A percentile compares a stretch with the other conserved stretches of the same genome.
Evolutionary conservation across 2,329 filamentous ascomycete species (phyloP).

Genomic region (Cordyceps cateniannulata): DNA sequence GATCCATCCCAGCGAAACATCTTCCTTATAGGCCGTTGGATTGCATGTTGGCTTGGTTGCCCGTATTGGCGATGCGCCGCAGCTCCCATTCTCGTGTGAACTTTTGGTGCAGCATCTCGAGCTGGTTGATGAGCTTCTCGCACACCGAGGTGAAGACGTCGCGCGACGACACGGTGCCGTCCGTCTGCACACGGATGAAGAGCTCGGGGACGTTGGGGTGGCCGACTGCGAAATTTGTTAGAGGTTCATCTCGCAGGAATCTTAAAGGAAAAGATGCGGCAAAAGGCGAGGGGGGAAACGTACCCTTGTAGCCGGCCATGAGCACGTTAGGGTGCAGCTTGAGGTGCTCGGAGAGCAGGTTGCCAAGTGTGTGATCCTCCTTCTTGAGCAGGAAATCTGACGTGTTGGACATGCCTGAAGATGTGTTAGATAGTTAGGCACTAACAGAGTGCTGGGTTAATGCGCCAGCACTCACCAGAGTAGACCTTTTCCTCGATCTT

Average conservation of each 20-base stretch:
- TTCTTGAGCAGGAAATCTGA: slow-evolving; percentile 93
- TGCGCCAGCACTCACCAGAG: slow-evolving; percentile 58
- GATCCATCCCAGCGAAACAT: neutral
- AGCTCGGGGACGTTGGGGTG: slow-evolving; percentile 57
- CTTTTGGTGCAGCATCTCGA: slow-evolving; percentile 73
- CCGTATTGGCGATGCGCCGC: slow-evolving; percentile 72
- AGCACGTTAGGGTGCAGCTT: slow-evolving; percentile 76
- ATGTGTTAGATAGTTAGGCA: neutral
- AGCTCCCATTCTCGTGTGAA: slow-evolving; percentile 91
- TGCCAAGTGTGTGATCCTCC: slow-evolving; percentile 93
- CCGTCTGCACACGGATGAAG: slow-evolving; percentile 79
- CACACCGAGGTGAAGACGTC: slow-evolving; percentile 78
- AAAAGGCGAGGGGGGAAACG: slow-evolving; percentile 18
- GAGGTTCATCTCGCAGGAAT: slow-evolving; percentile 12
- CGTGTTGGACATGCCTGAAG: slow-evolving; percentile 75
- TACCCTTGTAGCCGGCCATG: slow-evolving; percentile 89
- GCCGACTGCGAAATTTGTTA: slow-evolving; percentile 32
- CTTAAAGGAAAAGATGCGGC: neutral
- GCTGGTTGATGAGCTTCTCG: slow-evolving; percentile 73
- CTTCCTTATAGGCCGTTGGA: slow-evolving; percentile 25
- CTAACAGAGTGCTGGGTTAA: neutral
- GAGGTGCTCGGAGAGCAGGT: slow-evolving; percentile 80
- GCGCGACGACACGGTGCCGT: slow-evolving; percentile 81
- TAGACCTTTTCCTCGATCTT: slow-evolving; percentile 87
- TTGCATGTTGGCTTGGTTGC: slow-evolving; percentile 46